Evolutionary conservation across 2,329 filamentous ascomycete species (phyloP).

Genomic region (Emmonsiellopsis sp.): DNA sequence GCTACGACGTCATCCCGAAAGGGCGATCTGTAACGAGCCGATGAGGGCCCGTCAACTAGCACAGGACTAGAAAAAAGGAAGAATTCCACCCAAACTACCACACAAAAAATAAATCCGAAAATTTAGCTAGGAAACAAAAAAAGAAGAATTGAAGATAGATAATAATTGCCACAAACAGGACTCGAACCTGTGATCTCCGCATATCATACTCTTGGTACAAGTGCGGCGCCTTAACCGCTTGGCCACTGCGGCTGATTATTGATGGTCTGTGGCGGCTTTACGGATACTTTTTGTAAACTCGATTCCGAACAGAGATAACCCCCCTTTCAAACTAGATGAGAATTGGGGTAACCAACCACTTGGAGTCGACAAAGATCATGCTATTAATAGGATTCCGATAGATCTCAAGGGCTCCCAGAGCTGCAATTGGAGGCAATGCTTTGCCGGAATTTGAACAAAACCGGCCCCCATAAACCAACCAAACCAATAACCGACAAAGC

Average conservation of each 20-base stretch:
- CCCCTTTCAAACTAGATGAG: neutral
- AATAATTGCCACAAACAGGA: slow-evolving; percentile 6
- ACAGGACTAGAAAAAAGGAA: too few species aligned
- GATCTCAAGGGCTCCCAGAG: neutral
- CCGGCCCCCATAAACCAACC: too few species aligned
- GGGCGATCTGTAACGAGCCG: too few species aligned
- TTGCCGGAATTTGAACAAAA: too few species aligned
- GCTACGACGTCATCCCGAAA: too few species aligned
- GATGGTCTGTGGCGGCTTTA: neutral
- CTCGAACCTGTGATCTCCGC: neutral
- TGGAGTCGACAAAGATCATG: neutral
- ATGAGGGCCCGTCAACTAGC: too few species aligned
- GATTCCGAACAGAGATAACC: neutral
- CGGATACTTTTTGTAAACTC: neutral
- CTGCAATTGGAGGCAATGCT: too few species aligned
- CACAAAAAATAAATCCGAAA: too few species aligned
- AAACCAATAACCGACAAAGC: too few species aligned
- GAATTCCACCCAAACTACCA: too few species aligned
- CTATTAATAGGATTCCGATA: neutral
- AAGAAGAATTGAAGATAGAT: too few species aligned
- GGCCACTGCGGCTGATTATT: neutral
- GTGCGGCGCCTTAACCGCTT: neutral
- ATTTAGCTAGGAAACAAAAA: too few species aligned
- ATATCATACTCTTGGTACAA: neutral
- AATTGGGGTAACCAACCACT: neutral